Evolutionary conservation across 2,329 filamentous ascomycete species (phyloP), one percentile per base, ranked within the genome.

Genomic region (Stagonosporopsis vannaccii): DNA sequence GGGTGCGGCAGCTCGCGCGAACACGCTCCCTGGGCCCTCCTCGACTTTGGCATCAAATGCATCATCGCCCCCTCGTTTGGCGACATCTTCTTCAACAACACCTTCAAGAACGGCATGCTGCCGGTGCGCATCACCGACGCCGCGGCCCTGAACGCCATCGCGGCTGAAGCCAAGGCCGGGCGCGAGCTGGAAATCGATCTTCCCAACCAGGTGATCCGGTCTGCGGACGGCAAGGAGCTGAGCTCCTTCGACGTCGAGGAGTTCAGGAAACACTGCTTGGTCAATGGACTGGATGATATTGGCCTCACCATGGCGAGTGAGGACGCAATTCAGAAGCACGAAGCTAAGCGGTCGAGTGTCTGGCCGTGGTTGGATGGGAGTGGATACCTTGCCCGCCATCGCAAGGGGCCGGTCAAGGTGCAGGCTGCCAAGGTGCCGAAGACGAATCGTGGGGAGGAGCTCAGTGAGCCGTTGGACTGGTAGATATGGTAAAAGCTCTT

Each of bases 101-200:
- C 90, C n/a, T 98, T 97, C 86, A 98, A 99, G 85, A 99, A 99
- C 81, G 94, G 94, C 81, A 98, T 98, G 95, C 82, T 98, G 61
- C 93, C 94, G 43, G 87, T 98, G 59, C 79, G 84, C 56, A 90
- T 98, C 72, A 80, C 84, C 28, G 87, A 94, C 75, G 78, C 86
- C 63, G 81, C 79, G 1, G 82, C 85, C 28, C 80, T 97, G 4
- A 83, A 90, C 39, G 83, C 82, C 59, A 87, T 98, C 62, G 88
- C 90, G 33, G 85, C 82, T 23, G 91, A 96, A 77, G 93, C 93
- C 30, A 83, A 83, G 33, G 90, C 90, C 3, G 92, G 92, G 54
- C 85, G 85, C 56, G 93, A 97, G 76, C 81, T 98, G 62, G 93
- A 97, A 79, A 85, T 98, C 58, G 94, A 98, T 73, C 86, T 98